Evolutionary conservation across 805 yeast species (phyloP).

Genomic region (Candida maris): DNA sequence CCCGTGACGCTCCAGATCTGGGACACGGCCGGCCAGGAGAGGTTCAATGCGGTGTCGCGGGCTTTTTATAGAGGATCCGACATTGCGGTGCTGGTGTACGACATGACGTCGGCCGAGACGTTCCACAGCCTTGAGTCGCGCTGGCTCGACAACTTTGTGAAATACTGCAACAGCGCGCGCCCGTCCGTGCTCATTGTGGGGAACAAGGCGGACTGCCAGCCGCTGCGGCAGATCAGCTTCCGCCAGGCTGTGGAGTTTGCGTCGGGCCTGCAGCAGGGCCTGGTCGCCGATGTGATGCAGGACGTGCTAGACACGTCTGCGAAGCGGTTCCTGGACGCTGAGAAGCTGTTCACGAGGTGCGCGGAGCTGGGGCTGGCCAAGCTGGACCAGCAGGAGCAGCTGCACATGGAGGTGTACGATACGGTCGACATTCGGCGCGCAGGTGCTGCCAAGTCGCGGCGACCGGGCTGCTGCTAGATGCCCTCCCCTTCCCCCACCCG

Average conservation of each 20-base stretch:
- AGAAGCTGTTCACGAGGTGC: conserved; percentile 24
- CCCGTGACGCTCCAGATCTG: conserved; percentile 55
- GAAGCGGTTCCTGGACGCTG: conserved; percentile 25
- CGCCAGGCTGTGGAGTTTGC: conserved; percentile 32
- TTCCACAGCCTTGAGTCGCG: conserved; percentile 38
- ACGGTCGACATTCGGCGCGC: conserved; percentile 22
- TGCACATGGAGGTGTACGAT: conserved; percentile 22
- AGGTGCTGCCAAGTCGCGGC: conserved; percentile 4
- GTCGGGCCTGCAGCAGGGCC: conserved; percentile 17
- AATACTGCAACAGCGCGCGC: conserved; percentile 42
- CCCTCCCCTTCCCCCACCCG: background rate
- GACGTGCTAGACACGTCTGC: conserved; percentile 30
- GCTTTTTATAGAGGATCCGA: conserved; percentile 60
- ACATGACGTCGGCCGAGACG: conserved; percentile 48
- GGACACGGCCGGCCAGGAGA: conserved; percentile 96
- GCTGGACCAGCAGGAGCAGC: conserved; percentile 14
- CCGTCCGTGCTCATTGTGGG: conserved; percentile 54
- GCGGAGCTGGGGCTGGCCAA: conserved; percentile 24
- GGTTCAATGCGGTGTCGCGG: conserved; percentile 64
- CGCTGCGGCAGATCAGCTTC: conserved; percentile 26
- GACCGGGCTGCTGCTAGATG: conserved; percentile 10
- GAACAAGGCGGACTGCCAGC: conserved; percentile 42
- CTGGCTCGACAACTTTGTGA: conserved; percentile 47
- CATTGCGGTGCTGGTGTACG: conserved; percentile 51
- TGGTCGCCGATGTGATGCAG: conserved; percentile 21